These are phyloP conservation scores for Ensete glaucum DNA, from an alignment of 176 grass and related monocot genomes.

Conservation along the genomic window DNA sequence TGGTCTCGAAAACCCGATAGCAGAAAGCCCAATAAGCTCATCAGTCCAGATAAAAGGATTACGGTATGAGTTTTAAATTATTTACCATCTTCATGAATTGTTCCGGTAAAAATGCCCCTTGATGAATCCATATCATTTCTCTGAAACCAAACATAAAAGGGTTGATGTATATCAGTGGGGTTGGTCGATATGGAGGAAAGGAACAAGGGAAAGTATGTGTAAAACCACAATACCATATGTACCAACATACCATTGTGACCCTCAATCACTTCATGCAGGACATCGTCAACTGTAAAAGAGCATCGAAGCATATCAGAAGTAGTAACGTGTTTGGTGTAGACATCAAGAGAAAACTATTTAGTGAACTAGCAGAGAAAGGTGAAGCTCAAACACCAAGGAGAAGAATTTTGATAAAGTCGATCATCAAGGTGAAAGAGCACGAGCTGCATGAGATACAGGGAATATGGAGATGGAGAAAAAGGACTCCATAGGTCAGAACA, in stretches of 20 bases:
- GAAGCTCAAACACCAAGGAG: background rate
- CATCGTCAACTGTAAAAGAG: conserved; percentile 63
- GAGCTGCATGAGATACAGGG: too few relatives aligned
- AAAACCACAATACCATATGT: conserved; percentile 48
- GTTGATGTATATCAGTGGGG: background rate
- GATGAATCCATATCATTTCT: conserved; percentile 94
- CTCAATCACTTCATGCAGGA: conserved; percentile 89
- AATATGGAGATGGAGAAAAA: background rate
- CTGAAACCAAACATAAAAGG: conserved; percentile 30
- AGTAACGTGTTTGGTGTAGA: background rate
- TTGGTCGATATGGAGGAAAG: background rate
- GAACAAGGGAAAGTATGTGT: background rate
- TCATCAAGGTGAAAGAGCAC: background rate
- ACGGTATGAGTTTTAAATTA: background rate
- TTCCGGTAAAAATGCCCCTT: conserved; percentile 89
- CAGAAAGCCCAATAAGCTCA: background rate
- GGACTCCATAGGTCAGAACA: background rate
- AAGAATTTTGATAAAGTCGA: background rate
- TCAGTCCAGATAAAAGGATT: background rate
- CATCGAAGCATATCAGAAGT: conserved; percentile 12
- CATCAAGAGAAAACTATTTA: background rate
- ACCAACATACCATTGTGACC: conserved; percentile 74
- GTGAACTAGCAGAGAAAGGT: background rate
- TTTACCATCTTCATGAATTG: conserved; percentile 87
- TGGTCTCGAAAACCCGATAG: conserved; percentile 72